Percentiles rank a stretch among this genome's conserved stretches.
Evolutionary conservation across 2,329 filamentous ascomycete genomes (phyloP).

Genomic region (Sporothrix globosa): DNA sequence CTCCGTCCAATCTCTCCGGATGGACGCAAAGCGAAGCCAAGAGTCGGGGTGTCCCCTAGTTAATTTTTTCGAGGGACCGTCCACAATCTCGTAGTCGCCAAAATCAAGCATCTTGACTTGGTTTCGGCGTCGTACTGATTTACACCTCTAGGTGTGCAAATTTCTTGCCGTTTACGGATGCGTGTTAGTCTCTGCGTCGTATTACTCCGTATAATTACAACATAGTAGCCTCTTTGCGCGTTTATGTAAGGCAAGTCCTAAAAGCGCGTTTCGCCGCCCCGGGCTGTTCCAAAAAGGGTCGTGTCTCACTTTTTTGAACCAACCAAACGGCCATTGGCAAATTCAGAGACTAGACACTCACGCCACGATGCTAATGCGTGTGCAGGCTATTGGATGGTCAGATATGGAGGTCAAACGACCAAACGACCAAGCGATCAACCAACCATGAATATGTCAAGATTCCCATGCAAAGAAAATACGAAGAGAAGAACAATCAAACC

Average conservation of each 20-base stretch:
- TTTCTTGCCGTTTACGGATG: conserved; percentile 6
- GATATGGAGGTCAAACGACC: conserved; percentile 5
- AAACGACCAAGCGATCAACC: neutral
- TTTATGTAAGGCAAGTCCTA: neutral
- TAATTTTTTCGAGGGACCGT: neutral
- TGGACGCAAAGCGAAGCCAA: neutral
- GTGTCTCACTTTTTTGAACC: neutral
- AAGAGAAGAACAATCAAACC: neutral
- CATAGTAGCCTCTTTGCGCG: neutral
- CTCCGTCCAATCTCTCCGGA: neutral
- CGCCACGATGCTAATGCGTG: neutral
- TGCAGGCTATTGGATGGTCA: neutral
- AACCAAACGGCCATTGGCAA: neutral
- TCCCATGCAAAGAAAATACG: neutral
- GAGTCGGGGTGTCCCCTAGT: neutral
- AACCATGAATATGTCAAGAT: neutral
- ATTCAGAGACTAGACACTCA: conserved; percentile 14
- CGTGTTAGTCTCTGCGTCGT: neutral
- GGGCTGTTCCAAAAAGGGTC: neutral
- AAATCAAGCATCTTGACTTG: neutral
- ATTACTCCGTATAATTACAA: neutral
- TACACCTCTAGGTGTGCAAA: neutral
- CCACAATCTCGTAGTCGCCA: conserved; percentile 1
- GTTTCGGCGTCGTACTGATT: neutral
- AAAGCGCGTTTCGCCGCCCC: conserved; percentile 19